Conservation (phyloP, 306 rosid genomes). For the Mimosa bimucronata region DNA sequence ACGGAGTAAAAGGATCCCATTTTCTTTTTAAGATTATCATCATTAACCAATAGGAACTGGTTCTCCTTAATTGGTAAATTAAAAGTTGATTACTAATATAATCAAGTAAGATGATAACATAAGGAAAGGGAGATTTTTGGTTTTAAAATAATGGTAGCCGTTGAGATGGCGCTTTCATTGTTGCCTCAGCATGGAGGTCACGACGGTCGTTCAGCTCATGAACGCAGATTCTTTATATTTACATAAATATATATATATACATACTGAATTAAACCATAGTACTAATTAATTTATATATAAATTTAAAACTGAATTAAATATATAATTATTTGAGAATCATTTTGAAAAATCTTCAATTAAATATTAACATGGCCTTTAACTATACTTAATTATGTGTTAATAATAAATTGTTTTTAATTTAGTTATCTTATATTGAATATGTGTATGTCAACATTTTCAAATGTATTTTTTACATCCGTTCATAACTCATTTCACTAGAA, state of each 20-base stretch:
- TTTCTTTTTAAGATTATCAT: neutral
- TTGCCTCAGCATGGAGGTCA: slow-evolving; percentile 24
- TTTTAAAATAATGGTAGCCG: slow-evolving; percentile 47
- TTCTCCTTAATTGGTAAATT: neutral
- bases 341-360: neutral
- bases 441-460: no score
- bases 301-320: no score
- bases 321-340: no score
- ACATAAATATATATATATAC: no score
- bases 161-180: slow-evolving; percentile 54
- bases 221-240: slow-evolving; percentile 3
- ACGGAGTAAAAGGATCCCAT: slow-evolving; percentile 34
- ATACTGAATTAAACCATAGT: no score
- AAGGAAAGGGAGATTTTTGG: slow-evolving; percentile 41
- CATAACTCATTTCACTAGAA: no score
- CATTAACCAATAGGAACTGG: no score
- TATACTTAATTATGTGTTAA: neutral
- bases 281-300: no score
- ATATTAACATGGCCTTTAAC: neutral
- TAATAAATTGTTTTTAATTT: no score
- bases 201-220: slow-evolving; percentile 35
- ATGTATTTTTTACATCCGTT: no score
- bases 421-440: no score
- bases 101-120: slow-evolving; percentile 48
- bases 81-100: no score